Base-by-base conservation (phyloP, 23 red algal genomes). In the Chondrus crispus region DNA sequence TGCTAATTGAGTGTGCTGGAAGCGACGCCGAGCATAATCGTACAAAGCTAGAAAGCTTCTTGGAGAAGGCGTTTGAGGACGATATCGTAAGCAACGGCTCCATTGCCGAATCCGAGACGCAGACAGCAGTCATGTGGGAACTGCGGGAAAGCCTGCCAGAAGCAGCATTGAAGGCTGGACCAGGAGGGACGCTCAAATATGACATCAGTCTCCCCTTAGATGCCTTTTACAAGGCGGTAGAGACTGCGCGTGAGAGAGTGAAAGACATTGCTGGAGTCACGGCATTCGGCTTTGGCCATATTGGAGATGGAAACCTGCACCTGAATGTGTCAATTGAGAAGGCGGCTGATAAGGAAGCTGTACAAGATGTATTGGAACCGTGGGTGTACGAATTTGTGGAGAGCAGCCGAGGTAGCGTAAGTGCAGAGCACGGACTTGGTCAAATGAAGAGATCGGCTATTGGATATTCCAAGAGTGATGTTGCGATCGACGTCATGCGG, bases 401-500 rank as follows among this genome's bases (percentile, higher is more conserved):
- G 28, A 48, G 58, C 64, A 44, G 84, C 69, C 70, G 97, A 18
- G 97, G 97, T 5, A 94, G 88, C 42, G 81, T 95, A 19, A 96
- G 94, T 68, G 97, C 97, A 8, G 97, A 99, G 90, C 97, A 99
- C 62, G 97, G 97, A 9, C 64, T 99, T 54, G 97, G 97, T 2
- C 72, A 81, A 37, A 92, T 99, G 83, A 99, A 99, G 58, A 58
- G 85, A 3, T 82, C 45, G 8, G 87, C 74, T n/a, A 90, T 99
- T 74, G 39, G 47, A 26, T 95, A 95, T 44, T 88, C 93, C 28
- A 94, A 96, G 81, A 54, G 76, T 41, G 62, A 78, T 13, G 70
- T 78, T 47, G 85, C 74, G 2, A 50, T 99, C 22, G 93, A 88
- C 19, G 32, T 96, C 20, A 99, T 99, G 97, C 74, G 81, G 41